Evolutionary conservation across 805 yeast genomes (phyloP).

Genomic region (Saccharomycopsis olivae): DNA sequence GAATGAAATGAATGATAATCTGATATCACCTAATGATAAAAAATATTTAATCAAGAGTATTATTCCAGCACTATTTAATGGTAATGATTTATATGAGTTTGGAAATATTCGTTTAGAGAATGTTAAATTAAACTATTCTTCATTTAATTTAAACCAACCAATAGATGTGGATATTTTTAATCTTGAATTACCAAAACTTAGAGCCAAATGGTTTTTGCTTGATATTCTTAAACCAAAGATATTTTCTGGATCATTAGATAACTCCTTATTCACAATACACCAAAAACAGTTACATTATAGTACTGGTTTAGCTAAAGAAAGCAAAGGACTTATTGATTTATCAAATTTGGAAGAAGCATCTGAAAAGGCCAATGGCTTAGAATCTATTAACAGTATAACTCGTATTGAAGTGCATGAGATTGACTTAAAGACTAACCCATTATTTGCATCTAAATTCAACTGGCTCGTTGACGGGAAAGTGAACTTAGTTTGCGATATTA

Average conservation of each 20-base stretch:
- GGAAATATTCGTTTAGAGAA: conserved; percentile 8
- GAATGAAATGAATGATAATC: conserved; percentile 4
- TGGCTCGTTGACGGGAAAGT: conserved; percentile 68
- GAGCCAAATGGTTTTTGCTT: conserved; percentile 46
- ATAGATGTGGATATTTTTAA: conserved; percentile 49
- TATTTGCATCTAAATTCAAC: conserved; percentile 37
- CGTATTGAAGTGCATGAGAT: conserved; percentile 26
- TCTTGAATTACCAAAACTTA: conserved; percentile 50
- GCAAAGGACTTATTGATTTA: background rate
- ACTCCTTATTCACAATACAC: conserved; percentile 67
- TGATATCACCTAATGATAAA: conserved; percentile 9
- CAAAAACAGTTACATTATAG: conserved; percentile 39
- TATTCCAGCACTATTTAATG: conserved; percentile 6
- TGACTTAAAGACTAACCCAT: conserved; percentile 24
- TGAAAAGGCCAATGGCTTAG: background rate
- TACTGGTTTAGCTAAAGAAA: background rate
- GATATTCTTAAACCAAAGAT: conserved; percentile 64
- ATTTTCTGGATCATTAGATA: conserved; percentile 65
- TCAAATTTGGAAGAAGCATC: background rate
- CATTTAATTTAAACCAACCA: conserved; percentile 22
- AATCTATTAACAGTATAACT: conserved; percentile 6
- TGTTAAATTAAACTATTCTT: conserved; percentile 10
- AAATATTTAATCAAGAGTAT: conserved; percentile 7
- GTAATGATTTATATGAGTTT: conserved; percentile 9
- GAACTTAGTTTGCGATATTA: conserved; percentile 61